Evolutionary conservation across 768 basidiomycete species (phyloP).

Genomic region (Pseudohyphozyma bogoriensis): DNA sequence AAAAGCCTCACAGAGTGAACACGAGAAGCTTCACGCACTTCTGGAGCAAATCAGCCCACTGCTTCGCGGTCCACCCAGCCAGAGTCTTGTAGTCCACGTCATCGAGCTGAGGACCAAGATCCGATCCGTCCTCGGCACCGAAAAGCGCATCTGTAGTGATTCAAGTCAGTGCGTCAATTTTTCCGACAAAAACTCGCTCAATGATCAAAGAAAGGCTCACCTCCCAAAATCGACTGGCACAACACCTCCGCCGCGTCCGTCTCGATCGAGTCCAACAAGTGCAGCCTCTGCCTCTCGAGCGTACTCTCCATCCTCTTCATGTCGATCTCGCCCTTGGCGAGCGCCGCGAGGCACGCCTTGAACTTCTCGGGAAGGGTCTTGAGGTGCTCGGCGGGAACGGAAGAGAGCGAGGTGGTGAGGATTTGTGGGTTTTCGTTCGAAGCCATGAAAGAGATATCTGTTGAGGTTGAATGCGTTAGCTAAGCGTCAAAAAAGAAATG

Average conservation of each 20-base stretch:
- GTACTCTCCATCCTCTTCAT: conserved; percentile 83
- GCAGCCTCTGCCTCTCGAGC: conserved; percentile 66
- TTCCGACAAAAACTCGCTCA: no score
- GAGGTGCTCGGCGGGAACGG: conserved; percentile 71
- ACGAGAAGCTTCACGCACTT: conserved; percentile 45
- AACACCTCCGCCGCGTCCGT: conserved; percentile 73
- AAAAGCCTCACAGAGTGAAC: neutral
- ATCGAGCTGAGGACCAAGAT: conserved; percentile 61
- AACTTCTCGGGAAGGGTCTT: conserved; percentile 61
- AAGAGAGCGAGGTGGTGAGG: conserved; percentile 66
- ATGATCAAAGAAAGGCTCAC: conserved; percentile 9
- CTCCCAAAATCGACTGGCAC: conserved; percentile 56
- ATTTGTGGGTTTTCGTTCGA: conserved; percentile 60
- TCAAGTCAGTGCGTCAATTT: neutral
- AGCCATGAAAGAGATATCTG: conserved; percentile 64
- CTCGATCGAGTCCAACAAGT: conserved; percentile 77
- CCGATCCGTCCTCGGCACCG: conserved; percentile 68
- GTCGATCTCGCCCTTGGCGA: conserved; percentile 67
- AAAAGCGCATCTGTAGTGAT: conserved; percentile 49
- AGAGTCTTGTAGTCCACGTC: conserved; percentile 65
- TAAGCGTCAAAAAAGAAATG: neutral
- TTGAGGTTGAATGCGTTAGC: conserved; percentile 10
- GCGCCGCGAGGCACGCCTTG: conserved; percentile 55
- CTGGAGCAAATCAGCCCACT: conserved; percentile 67
- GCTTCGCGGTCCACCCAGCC: conserved; percentile 57